phyloP scores from a whole-genome alignment of 2,329 filamentous ascomycete species.

The Fusarium albidum region DNA sequence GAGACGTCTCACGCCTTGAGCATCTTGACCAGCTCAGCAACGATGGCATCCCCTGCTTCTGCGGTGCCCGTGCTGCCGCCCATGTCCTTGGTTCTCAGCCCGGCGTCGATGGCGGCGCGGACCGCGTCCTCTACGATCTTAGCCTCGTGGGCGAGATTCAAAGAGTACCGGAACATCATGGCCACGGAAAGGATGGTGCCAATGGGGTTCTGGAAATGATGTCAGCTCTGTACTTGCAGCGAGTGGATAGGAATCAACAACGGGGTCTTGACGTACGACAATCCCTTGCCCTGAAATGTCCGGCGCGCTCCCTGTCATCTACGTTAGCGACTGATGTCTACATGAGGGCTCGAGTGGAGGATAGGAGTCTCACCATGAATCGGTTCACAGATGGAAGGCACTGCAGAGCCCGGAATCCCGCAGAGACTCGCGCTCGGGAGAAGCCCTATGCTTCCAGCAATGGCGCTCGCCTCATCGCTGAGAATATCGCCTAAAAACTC shows the following conservation, averaged over 20 bases:
- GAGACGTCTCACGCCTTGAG: conserved; percentile 54
- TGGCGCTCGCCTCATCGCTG: conserved; percentile 92
- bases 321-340: conserved; percentile 4
- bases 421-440: conserved; percentile 88
- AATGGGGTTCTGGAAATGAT: no score
- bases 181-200: conserved; percentile 91
- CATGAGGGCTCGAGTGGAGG: not conserved
- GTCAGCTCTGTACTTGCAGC: no score
- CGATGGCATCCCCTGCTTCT: conserved; percentile 81
- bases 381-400: conserved; percentile 97
- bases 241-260: no score
- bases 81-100: conserved; percentile 83
- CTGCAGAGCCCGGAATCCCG: conserved; percentile 91
- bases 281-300: conserved; percentile 92
- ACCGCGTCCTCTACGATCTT: conserved; percentile 84
- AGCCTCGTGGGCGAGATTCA: conserved; percentile 80
- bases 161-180: conserved; percentile 96
- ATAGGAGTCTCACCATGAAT: conserved; percentile 76
- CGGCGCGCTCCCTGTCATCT: conserved; percentile 31
- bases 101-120: conserved; percentile 78
- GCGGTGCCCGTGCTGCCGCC: conserved; percentile 76
- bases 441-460: conserved; percentile 88
- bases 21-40: conserved; percentile 73
- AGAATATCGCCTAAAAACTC: conserved; percentile 99
- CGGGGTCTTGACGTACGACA: no score